Evolutionary conservation across 345 rosid genomes (phyloP).

Genomic region (Fremontodendron californicum): DNA sequence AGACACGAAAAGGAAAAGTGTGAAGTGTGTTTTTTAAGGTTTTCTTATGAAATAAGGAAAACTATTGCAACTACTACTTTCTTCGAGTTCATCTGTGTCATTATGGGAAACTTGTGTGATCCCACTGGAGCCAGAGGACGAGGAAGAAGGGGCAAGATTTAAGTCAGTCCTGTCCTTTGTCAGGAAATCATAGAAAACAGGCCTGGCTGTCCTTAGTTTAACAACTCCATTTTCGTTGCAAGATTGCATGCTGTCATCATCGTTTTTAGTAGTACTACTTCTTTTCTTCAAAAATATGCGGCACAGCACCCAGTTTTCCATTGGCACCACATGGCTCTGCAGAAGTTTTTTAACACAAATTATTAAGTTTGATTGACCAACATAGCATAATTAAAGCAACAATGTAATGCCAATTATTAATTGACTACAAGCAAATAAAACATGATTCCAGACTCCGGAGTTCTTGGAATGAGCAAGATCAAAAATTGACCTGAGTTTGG

Average conservation of each 20-base stretch:
- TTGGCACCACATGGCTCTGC: conserved; percentile 41
- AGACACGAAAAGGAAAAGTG: conserved; percentile 6
- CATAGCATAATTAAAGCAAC: not conserved
- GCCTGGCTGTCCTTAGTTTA: conserved; percentile 31
- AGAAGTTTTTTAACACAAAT: not conserved
- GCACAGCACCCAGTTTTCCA: conserved; percentile 87
- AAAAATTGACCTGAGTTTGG: not conserved
- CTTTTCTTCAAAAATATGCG: conserved; percentile 89
- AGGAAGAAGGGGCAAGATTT: conserved; percentile 55
- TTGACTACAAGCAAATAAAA: too few species aligned
- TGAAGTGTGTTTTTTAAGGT: conserved; percentile 23
- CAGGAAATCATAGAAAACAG: conserved; percentile 79
- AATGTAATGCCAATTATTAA: not conserved
- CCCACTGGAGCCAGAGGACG: conserved; percentile 82
- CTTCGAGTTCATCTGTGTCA: conserved; percentile 57
- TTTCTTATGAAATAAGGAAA: conserved; percentile 54
- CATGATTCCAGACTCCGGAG: not conserved
- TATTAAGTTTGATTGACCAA: not conserved
- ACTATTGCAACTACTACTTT: conserved; percentile 74
- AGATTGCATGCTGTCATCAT: conserved; percentile 27
- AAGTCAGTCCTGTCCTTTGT: conserved; percentile 55
- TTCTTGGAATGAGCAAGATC: not conserved
- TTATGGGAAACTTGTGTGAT: conserved; percentile 56
- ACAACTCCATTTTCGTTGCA: conserved; percentile 33
- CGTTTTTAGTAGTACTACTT: conserved; percentile 38